Percentiles rank a stretch among this genome's conserved stretches.
Evolutionary conservation across 768 basidiomycete genomes (phyloP).

Genomic region (Amanita pallidorosea): DNA sequence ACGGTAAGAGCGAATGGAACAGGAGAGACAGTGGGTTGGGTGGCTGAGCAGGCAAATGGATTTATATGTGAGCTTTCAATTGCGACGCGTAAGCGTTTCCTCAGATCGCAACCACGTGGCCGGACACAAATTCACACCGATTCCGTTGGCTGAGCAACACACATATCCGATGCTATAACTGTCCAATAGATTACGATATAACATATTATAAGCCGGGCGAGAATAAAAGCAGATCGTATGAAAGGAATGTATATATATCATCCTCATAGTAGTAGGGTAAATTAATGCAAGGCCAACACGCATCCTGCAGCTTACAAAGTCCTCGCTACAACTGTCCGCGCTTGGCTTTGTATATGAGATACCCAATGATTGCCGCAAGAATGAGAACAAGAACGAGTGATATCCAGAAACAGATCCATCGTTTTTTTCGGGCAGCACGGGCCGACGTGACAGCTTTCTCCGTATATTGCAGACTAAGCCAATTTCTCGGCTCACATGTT

Average conservation of each 20-base stretch:
- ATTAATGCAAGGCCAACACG: background rate
- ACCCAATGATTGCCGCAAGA: conserved; percentile 48
- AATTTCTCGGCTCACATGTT: conserved; percentile 1
- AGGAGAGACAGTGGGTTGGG: background rate
- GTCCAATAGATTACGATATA: background rate
- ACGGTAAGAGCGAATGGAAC: conserved; percentile 3
- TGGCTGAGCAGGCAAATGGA: background rate
- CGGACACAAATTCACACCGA: background rate
- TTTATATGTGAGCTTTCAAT: background rate
- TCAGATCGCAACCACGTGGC: conserved; percentile 7
- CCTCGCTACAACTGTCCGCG: background rate
- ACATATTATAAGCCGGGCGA: background rate
- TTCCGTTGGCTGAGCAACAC: background rate
- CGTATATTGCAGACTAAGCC: conserved; percentile 63
- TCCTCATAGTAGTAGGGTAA: background rate
- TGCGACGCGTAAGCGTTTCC: conserved; percentile 10
- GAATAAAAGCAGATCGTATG: background rate
- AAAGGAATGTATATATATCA: background rate
- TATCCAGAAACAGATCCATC: conserved; percentile 93
- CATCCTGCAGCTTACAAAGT: background rate
- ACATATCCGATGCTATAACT: background rate
- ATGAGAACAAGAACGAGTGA: conserved; percentile 56
- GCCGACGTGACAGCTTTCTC: conserved; percentile 83
- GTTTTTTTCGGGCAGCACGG: conserved; percentile 83
- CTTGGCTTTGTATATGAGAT: conserved; percentile 22